Percentiles rank a stretch among this genome's conserved stretches.
Evolutionary conservation across 1,139 yeast species (phyloP).

Genomic region (Sugiyamaella grinbergsii): DNA sequence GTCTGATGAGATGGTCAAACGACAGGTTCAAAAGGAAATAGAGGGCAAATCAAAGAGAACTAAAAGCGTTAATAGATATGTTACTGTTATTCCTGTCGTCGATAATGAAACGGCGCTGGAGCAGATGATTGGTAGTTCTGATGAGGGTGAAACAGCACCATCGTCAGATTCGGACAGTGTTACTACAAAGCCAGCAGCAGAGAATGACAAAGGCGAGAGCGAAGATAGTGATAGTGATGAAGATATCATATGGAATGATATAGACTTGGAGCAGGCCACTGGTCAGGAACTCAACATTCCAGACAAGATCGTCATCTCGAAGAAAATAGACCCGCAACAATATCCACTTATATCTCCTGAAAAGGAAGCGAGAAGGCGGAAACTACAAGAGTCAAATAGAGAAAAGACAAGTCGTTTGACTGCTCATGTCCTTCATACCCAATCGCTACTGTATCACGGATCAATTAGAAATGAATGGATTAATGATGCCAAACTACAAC

Average conservation of each 20-base stretch:
- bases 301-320: conserved; percentile 14
- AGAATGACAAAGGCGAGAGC: background rate
- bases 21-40: background rate
- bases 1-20: conserved; percentile 1
- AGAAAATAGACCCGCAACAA: background rate
- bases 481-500: conserved; percentile 17
- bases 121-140: background rate
- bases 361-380: conserved; percentile 10
- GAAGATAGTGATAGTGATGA: conserved; percentile 9
- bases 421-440: conserved; percentile 19
- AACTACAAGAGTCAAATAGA: conserved; percentile 6
- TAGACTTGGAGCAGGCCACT: conserved; percentile 3
- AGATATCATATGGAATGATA: conserved; percentile 15
- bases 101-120: conserved; percentile 9
- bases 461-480: conserved; percentile 21
- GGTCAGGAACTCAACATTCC: conserved; percentile 1
- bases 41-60: background rate
- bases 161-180: background rate
- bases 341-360: background rate
- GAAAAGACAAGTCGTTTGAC: conserved; percentile 15
- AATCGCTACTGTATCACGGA: conserved; percentile 20
- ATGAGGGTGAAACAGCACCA: background rate
- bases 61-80: background rate
- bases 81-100: background rate
- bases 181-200: background rate